Base-by-base conservation (phyloP, 306 rosid genomes). In the Elaeagnus macrophylla region DNA sequence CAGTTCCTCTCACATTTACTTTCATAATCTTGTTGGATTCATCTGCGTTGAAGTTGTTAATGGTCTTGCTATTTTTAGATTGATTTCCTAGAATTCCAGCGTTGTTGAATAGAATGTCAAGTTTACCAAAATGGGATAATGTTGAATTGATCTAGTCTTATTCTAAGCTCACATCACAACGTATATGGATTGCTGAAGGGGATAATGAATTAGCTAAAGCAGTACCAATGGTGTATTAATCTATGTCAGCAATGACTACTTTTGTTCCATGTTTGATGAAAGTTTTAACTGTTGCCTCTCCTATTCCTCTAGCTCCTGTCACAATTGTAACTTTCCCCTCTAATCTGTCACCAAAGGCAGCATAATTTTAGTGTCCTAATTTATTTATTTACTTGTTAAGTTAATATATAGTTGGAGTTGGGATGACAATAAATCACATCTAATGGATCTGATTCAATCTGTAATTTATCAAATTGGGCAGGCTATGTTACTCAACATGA, bases 231-330 rank as follows among this genome's bases (percentile, higher is more conserved):
- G 61, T 48, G 17, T 85, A 95, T 14, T n/a, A n/a, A n/a, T 83
- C 85, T 12, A 89, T 65, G 38, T 89, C 97, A 3, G 81, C 97
- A 20, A 89, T 72, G 10, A 89, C 76, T 4, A 85, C 97, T 50
- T 73, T 83, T 18, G 97, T 94, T 9, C 95, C 95, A 47, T 89
- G 87, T 51, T 71, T 81, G 36, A 79, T 66, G 19, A 89, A 89
- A 5, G 81, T 53, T 52, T 77, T 70, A 0, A 73, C 94, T 0
- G 82, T 77, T 20, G 89, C 95, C 64, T 89, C 94, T 10, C 95
- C 97, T 3, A 89, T 85, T 9, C 97, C 97, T 71, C 72, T 73
- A 0, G 97, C 94, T 2, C 97, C 97, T 0, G 97, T 89, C 7
- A 89, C 81, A 17, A 89, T 79, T 0, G 95, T 94, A 13, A 89